These are phyloP conservation scores for Vitis hybrid DNA, from an alignment of 177 flowering plant genomes.

Conservation along the genomic window DNA sequence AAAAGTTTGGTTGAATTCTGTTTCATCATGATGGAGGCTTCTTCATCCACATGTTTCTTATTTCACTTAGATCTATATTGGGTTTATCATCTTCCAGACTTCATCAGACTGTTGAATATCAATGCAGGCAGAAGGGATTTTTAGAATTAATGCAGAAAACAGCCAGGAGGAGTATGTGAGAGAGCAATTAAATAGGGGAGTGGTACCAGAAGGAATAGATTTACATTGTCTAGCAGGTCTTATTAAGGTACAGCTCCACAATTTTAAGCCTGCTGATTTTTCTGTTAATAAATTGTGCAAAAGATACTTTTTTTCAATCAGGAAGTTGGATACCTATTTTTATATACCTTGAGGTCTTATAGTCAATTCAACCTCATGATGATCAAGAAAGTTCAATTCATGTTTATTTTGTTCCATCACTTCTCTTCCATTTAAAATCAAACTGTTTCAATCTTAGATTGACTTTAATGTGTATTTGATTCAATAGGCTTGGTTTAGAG, in stretches of 20 bases:
- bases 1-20: neutral
- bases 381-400: neutral
- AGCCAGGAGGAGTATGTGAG: constrained; percentile 82
- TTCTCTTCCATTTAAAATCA: neutral
- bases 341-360: too few species aligned
- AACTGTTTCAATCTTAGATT: neutral
- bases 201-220: constrained; percentile 74
- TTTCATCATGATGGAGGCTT: neutral
- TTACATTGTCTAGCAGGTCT: constrained; percentile 89
- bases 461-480: neutral
- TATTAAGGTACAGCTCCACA: constrained; percentile 56
- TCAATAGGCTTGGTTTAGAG: constrained; percentile 87
- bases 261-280: neutral
- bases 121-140: constrained; percentile 81
- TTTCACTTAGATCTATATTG: neutral
- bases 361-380: too few species aligned
- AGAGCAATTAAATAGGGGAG: constrained; percentile 69
- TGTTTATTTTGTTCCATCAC: neutral
- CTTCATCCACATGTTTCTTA: neutral
- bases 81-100: neutral
- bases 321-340: too few species aligned
- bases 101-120: neutral
- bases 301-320: too few species aligned
- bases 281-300: too few species aligned
- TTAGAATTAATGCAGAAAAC: constrained; percentile 80